A percentile compares a stretch with the other conserved stretches of the same genome.
Evolutionary conservation across 495 filamentous ascomycete genomes (phyloP).

Genomic region (Tuber calosporum): DNA sequence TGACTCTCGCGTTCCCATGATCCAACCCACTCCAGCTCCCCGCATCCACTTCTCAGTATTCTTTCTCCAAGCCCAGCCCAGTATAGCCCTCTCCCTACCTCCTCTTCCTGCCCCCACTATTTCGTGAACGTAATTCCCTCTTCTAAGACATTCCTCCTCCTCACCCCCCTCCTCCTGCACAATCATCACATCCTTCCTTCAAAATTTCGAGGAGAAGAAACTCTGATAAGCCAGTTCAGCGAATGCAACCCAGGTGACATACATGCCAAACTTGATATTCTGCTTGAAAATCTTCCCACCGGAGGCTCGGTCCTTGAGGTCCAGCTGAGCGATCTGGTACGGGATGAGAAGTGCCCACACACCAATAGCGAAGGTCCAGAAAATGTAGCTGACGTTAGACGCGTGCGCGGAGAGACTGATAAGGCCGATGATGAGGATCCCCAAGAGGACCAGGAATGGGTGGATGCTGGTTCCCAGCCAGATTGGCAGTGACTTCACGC

Average conservation of each 20-base stretch:
- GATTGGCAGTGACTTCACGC: constrained; percentile 4
- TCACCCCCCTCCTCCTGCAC: background rate
- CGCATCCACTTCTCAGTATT: background rate
- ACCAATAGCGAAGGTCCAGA: constrained; percentile 3
- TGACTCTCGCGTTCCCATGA: background rate
- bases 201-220: background rate
- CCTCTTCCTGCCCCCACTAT: background rate
- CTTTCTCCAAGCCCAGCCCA: background rate
- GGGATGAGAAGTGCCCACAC: constrained; percentile 4
- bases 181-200: background rate
- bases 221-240: constrained; percentile 4
- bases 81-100: background rate
- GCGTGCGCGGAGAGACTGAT: background rate
- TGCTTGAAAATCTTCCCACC: constrained; percentile 9
- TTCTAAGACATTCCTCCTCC: background rate
- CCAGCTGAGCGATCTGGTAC: background rate
- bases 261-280: constrained; percentile 6
- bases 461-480: background rate
- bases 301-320: constrained; percentile 3
- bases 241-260: constrained; percentile 1
- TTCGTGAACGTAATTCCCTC: background rate
- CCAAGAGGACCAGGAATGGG: background rate
- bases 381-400: constrained; percentile 2
- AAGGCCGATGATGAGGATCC: constrained; percentile 1
- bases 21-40: background rate